Conservation (phyloP, 108 stramenopile genomes). For the Nitzschia sp. region DNA sequence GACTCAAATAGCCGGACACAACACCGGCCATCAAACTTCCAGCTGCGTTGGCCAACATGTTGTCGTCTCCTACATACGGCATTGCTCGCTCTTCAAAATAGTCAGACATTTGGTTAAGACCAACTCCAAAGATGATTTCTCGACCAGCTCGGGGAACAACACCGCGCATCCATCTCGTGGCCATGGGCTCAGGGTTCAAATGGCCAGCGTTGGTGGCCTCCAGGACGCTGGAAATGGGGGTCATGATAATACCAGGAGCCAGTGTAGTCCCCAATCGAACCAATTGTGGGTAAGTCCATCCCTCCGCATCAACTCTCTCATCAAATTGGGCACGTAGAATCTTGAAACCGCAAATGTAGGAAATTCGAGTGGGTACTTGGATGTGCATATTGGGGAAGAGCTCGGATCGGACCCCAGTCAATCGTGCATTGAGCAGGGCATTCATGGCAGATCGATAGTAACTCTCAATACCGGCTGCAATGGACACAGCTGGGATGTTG, state of each 20-base stretch:
- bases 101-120: slow-evolving; percentile 76
- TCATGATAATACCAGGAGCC: slow-evolving; percentile 74
- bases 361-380: slow-evolving; percentile 72
- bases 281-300: slow-evolving; percentile 27
- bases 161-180: slow-evolving; percentile 58
- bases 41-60: slow-evolving; percentile 46
- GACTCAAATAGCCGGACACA: slow-evolving; percentile 65
- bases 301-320: slow-evolving; percentile 42
- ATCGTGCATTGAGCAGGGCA: slow-evolving; percentile 57
- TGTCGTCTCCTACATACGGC: slow-evolving; percentile 24
- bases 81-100: slow-evolving; percentile 65
- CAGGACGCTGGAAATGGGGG: slow-evolving; percentile 63
- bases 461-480: slow-evolving; percentile 79
- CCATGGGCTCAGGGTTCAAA: slow-evolving; percentile 63
- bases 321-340: slow-evolving; percentile 42
- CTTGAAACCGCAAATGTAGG: slow-evolving; percentile 80
- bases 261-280: slow-evolving; percentile 45
- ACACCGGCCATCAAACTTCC: slow-evolving; percentile 62
- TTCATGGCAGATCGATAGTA: slow-evolving; percentile 73
- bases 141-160: slow-evolving; percentile 59
- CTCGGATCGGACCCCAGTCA: slow-evolving; percentile 50
- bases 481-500: slow-evolving; percentile 57
- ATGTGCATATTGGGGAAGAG: slow-evolving; percentile 79
- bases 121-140: slow-evolving; percentile 75
- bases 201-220: slow-evolving; percentile 81